phyloP scores from a whole-genome alignment of 2,329 filamentous ascomycete genomes.

The Botrytis hyacinthi region DNA sequence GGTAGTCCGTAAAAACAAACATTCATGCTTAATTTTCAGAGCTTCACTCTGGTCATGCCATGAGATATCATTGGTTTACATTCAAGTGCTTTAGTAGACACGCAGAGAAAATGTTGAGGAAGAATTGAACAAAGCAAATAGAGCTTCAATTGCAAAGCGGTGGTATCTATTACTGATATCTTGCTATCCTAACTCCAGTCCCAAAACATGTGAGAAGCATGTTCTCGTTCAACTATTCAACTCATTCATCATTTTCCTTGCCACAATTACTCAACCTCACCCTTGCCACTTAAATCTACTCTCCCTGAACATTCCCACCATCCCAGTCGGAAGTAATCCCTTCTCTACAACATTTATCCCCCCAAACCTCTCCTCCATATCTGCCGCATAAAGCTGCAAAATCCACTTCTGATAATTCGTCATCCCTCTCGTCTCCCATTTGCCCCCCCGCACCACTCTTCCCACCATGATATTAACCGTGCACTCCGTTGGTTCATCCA shows the following conservation, averaged over 20 bases:
- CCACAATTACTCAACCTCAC: constrained; percentile 33
- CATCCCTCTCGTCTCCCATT: neutral
- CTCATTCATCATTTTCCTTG: neutral
- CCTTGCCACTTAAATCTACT: constrained; percentile 41
- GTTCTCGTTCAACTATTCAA: neutral
- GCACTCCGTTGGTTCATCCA: neutral
- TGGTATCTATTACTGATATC: neutral
- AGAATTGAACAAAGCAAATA: neutral
- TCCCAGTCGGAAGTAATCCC: constrained; percentile 42
- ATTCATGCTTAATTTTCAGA: neutral
- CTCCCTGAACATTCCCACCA: constrained; percentile 41
- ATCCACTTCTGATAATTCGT: constrained; percentile 42
- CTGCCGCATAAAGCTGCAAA: constrained; percentile 40
- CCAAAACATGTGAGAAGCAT: neutral
- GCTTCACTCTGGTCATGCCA: neutral
- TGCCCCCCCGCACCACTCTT: neutral
- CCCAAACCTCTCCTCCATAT: constrained; percentile 42
- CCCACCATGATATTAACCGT: neutral
- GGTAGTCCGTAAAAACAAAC: neutral
- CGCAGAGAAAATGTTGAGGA: neutral
- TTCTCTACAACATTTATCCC: constrained; percentile 42
- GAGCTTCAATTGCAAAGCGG: neutral
- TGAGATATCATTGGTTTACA: neutral
- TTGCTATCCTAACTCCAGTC: neutral
- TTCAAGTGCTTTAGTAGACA: neutral